Percentiles rank a stretch among this genome's conserved stretches.
Evolutionary conservation across 495 filamentous ascomycete genomes (phyloP).

Genomic region (Symbiotaphrina buchneri): DNA sequence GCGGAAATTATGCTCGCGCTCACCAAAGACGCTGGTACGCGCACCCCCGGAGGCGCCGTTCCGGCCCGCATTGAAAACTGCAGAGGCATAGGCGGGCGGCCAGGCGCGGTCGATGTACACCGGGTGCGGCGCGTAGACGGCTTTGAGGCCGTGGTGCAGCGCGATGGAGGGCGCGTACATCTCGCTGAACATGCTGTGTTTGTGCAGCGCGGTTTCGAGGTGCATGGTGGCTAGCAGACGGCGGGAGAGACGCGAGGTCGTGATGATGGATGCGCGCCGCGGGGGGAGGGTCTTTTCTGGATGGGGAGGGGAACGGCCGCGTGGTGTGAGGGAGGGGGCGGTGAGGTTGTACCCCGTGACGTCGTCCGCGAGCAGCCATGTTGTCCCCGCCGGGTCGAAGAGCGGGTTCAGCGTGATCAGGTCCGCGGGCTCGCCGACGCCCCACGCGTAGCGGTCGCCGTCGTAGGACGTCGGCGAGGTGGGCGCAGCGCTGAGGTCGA

Average conservation of each 20-base stretch:
- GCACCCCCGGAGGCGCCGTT: slow-evolving; percentile 61
- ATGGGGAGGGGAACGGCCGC: too few species aligned
- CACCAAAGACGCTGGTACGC: slow-evolving; percentile 49
- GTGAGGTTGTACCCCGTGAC: slow-evolving; percentile 72
- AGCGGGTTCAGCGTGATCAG: slow-evolving; percentile 85
- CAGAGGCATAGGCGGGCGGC: slow-evolving; percentile 60
- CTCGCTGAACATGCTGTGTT: slow-evolving; percentile 82
- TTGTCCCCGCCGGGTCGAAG: slow-evolving; percentile 75
- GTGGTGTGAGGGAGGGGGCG: too few species aligned
- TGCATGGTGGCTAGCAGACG: slow-evolving; percentile 77
- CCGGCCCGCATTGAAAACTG: slow-evolving; percentile 62
- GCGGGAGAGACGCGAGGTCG: slow-evolving; percentile 59
- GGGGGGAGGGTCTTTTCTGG: slow-evolving; percentile 39
- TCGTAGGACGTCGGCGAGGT: slow-evolving; percentile 48
- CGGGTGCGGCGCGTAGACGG: slow-evolving; percentile 81
- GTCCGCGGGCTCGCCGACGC: slow-evolving; percentile 81
- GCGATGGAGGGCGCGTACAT: slow-evolving; percentile 83
- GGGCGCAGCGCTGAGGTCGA: slow-evolving; percentile 47
- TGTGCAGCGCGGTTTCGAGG: slow-evolving; percentile 53
- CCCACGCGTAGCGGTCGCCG: slow-evolving; percentile 68
- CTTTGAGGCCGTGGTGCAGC: slow-evolving; percentile 87
- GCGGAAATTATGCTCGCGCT: slow-evolving; percentile 71
- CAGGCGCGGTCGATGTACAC: slow-evolving; percentile 78
- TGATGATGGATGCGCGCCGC: slow-evolving; percentile 74
- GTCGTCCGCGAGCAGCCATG: slow-evolving; percentile 71